Evolutionary conservation across 371 early-diverging fungal species (phyloP), one percentile per base, ranked within the genome.

Genomic region (Mucor ambiguus): DNA sequence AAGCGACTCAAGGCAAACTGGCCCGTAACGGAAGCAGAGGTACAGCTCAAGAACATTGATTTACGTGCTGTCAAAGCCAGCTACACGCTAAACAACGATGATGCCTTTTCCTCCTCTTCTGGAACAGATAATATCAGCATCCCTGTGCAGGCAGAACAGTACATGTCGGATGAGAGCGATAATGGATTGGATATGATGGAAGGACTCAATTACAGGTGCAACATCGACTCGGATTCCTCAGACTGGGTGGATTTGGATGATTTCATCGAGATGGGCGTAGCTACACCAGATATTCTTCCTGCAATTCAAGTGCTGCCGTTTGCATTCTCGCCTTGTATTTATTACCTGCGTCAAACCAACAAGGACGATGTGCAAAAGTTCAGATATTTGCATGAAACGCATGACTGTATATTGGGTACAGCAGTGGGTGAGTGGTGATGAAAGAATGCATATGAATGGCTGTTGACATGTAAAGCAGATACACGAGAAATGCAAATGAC

Each of bases 321-420:
- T 58, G 67, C 80, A 12, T 87, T 82, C 70, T 65, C 82, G 9
- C 89, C 89, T 0, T 70, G 82, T 48, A 60, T 88, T 22, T 72
- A 80, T 41, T 83, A 84, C 65, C 76, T 69, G 44, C 83, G 76
- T 58, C 73, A 77, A 56, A 66, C 66, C 24, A 67, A 79, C 43
- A 68, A 78, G 43, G 62, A 60, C 10, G 73, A 66, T 22, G 57
- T 59, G 16, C 67, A 68, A 30, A 66, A 68, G 29, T 63, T 68
- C 44, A 55, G 59, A 24, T 70, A 76, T 49, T 72, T 81, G 65
- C 58, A 64, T 37, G 61, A 60, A 2, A 71, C 77, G 3, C 79
- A 86, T 66, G 68, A 72, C 14, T 79, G 79, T 66, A 64, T 67
- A n/a, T 62, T 79, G 32, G 70, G 74, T 10, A 71, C 69, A 49